These are phyloP conservation scores for Trichophyton mentagrophytes DNA, from an alignment of 2,329 filamentous ascomycete species.

Conservation along the genomic window DNA sequence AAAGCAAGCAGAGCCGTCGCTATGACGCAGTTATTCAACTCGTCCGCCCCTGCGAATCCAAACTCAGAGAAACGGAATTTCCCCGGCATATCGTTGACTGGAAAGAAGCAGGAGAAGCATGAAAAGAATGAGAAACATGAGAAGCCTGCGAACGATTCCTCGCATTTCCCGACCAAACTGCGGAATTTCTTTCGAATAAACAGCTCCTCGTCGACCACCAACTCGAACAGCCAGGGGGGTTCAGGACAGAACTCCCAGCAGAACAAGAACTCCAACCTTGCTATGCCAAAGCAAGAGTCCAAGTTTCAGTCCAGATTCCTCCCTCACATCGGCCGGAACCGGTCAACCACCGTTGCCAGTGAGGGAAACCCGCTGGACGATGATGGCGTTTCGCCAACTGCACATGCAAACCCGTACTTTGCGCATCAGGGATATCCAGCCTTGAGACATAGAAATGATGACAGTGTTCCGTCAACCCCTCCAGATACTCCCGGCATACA, in stretches of 20 bases:
- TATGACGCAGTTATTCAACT: constrained; percentile 34
- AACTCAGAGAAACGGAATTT: constrained; percentile 36
- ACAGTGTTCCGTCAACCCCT: constrained; percentile 81
- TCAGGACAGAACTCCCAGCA: constrained; percentile 24
- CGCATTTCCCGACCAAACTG: constrained; percentile 49
- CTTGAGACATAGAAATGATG: constrained; percentile 86
- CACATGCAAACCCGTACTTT: constrained; percentile 93
- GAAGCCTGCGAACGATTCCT: constrained; percentile 31
- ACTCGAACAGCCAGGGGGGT: constrained; percentile 15
- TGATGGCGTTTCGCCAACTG: constrained; percentile 79
- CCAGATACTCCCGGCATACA: constrained; percentile 76
- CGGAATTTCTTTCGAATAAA: constrained; percentile 59
- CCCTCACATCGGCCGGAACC: constrained; percentile 71
- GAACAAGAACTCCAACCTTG: constrained; percentile 31
- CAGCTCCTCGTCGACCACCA: constrained; percentile 27
- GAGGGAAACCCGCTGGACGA: constrained; percentile 88
- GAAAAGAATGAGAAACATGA: not conserved
- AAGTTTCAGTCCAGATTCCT: constrained; percentile 79
- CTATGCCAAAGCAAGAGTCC: constrained; percentile 43
- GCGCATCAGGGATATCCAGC: constrained; percentile 89
- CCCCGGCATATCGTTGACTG: constrained; percentile 32
- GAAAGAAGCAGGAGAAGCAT: constrained; percentile 23
- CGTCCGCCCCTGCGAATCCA: constrained; percentile 27
- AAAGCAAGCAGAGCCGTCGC: constrained; percentile 1
- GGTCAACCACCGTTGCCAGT: constrained; percentile 81